Evolutionary conservation across 1,284 basidiomycete genomes (phyloP).

Genomic region (Pholiota adiposa): DNA sequence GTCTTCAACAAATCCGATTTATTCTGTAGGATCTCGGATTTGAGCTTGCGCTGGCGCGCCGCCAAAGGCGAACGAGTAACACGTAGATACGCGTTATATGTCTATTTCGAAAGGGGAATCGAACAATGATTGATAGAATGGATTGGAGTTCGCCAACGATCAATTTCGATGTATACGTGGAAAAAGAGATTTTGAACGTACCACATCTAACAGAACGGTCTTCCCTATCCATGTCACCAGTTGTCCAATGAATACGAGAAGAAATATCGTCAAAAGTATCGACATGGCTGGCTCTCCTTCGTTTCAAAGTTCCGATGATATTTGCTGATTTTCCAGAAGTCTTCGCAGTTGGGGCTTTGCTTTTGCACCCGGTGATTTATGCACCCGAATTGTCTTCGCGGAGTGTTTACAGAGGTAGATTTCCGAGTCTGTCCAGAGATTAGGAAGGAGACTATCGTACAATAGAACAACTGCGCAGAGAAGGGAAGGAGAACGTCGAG

Average conservation of each 20-base stretch:
- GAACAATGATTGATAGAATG: neutral
- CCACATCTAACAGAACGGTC: constrained; percentile 77
- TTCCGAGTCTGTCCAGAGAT: neutral
- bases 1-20: constrained; percentile 90
- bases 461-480: constrained; percentile 35
- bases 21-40: constrained; percentile 75
- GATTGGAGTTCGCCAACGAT: neutral
- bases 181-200: constrained; percentile 43
- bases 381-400: neutral
- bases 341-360: too few relatives aligned
- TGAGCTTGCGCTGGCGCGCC: constrained; percentile 67
- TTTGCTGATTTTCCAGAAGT: neutral
- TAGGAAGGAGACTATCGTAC: neutral
- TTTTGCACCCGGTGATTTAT: too few relatives aligned
- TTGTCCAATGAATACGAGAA: constrained; percentile 80
- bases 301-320: neutral
- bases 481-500: neutral
- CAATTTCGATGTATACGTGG: neutral
- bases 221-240: constrained; percentile 88
- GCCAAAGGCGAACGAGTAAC: constrained; percentile 63
- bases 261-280: constrained; percentile 81
- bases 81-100: constrained; percentile 70
- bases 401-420: neutral
- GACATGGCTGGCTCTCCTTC: constrained; percentile 51
- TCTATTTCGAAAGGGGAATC: constrained; percentile 42